A percentile compares a stretch with the other conserved stretches of the same genome.
phyloP scores from a whole-genome alignment of 345 rosid species.

The Citrus sinensis region DVS_A1.0 CM039167.1:3568501-3569000 shows the following conservation, averaged over 20 bases:
- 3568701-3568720: constrained; percentile 78
- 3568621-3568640: constrained; percentile 78
- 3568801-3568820: constrained; percentile 31
- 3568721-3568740: constrained; percentile 72
- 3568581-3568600: constrained; percentile 66
- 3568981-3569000: constrained; percentile 19
- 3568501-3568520: constrained; percentile 41
- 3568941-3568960: constrained; percentile 4
- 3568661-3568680: constrained; percentile 60
- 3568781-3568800: not conserved
- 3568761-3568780: constrained; percentile 3
- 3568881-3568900: constrained; percentile 8
- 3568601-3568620: constrained; percentile 83
- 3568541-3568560: constrained; percentile 40
- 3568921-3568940: not conserved
- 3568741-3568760: constrained; percentile 59
- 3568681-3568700: constrained; percentile 52
- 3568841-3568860: constrained; percentile 5
- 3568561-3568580: constrained; percentile 45
- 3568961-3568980: constrained; percentile 28
- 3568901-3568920: constrained; percentile 17
- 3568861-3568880: not conserved
- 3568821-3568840: constrained; percentile 8
- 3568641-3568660: constrained; percentile 68
- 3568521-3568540: constrained; percentile 55